phyloP scores from a whole-genome alignment of 345 rosid species.

The Gossypium sturtianum region DNA sequence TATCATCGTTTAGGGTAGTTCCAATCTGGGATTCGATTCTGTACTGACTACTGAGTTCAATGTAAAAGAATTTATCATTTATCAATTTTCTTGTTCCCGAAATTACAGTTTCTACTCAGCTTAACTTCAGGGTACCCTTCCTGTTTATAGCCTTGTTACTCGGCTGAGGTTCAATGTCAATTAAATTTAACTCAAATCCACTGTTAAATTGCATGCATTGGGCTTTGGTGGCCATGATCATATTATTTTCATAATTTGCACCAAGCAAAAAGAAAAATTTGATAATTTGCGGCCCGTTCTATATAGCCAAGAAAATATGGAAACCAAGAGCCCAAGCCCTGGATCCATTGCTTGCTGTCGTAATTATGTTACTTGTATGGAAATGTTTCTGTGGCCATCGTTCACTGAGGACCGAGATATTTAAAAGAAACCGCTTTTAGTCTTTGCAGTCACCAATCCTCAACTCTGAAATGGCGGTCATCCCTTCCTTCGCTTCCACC shows the following conservation, averaged over 20 bases:
- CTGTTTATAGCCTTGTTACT: background rate
- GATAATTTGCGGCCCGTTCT: background rate
- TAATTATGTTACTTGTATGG: background rate
- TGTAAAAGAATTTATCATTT: background rate
- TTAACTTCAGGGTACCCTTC: background rate
- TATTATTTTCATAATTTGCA: too few relatives aligned
- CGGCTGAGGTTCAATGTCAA: background rate
- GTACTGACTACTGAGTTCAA: background rate
- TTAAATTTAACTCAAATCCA: too few relatives aligned
- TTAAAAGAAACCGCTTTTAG: background rate
- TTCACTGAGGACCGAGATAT: conserved; percentile 19
- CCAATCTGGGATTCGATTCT: background rate
- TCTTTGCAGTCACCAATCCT: background rate
- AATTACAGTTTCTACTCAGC: background rate
- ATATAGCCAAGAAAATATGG: background rate
- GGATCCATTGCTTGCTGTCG: background rate
- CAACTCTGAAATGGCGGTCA: conserved; percentile 34
- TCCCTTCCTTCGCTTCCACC: conserved; percentile 28
- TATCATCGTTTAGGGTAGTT: background rate
- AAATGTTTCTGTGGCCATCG: conserved; percentile 19
- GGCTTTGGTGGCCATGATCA: too few relatives aligned
- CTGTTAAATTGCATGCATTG: too few relatives aligned
- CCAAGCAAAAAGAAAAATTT: too few relatives aligned
- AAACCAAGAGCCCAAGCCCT: background rate
- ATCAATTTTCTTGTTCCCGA: background rate